Evolutionary conservation across 805 yeast genomes (phyloP).

Genomic region (Kluyveromyces lactis): DNA sequence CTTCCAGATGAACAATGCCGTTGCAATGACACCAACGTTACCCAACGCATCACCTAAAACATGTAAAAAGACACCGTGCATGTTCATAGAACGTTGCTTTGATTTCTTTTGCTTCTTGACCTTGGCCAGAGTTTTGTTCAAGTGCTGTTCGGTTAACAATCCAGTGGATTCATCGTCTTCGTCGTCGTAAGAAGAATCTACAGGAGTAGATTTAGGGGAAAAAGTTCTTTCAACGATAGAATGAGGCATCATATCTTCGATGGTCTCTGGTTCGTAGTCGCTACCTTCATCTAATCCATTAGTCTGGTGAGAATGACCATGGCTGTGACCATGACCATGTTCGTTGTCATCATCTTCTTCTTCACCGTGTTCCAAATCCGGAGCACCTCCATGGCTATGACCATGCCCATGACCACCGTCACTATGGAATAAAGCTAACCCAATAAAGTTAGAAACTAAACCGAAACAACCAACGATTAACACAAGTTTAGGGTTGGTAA

Average conservation of each 20-base stretch:
- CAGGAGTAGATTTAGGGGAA: slow-evolving; percentile 11
- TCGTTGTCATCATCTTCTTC: slow-evolving; percentile 9
- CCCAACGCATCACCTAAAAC: slow-evolving; percentile 96
- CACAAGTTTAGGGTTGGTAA: slow-evolving; percentile 76
- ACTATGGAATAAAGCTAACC: slow-evolving; percentile 83
- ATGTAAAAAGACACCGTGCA: slow-evolving; percentile 95
- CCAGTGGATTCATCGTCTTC: slow-evolving; percentile 31
- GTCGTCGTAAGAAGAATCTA: background rate
- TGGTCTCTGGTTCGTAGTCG: slow-evolving; percentile 2
- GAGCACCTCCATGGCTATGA: slow-evolving; percentile 21
- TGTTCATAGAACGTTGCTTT: slow-evolving; percentile 63
- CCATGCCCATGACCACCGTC: slow-evolving; percentile 50
- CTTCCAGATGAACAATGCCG: slow-evolving; percentile 91
- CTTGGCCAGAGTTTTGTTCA: slow-evolving; percentile 1
- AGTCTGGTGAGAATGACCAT: slow-evolving; percentile 21
- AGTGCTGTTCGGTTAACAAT: slow-evolving; percentile 9
- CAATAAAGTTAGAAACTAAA: slow-evolving; percentile 70
- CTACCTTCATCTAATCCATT: slow-evolving; percentile 7
- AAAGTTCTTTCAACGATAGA: slow-evolving; percentile 18
- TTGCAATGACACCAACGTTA: slow-evolving; percentile 81
- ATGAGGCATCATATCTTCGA: slow-evolving; percentile 21
- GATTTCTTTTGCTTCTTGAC: slow-evolving; percentile 8
- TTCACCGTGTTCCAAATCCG: slow-evolving; percentile 11
- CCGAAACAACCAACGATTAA: slow-evolving; percentile 80
- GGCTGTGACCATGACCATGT: slow-evolving; percentile 10